Evolutionary conservation across 345 rosid species (phyloP).

Genomic region (Eucalyptus fibrosa): DNA sequence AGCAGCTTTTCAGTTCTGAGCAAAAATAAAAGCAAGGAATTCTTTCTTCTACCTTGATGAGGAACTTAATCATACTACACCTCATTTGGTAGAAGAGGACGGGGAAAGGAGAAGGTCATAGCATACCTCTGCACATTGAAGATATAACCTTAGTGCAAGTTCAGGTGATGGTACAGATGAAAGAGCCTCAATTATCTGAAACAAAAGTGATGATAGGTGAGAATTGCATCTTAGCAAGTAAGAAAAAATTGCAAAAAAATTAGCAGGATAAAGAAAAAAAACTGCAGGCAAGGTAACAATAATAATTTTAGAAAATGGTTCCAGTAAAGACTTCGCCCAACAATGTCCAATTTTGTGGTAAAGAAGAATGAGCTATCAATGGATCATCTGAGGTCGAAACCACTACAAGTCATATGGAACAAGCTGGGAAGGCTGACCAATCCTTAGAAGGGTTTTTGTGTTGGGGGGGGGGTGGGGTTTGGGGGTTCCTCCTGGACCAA

Average conservation of each 20-base stretch:
- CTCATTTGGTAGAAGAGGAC: not conserved
- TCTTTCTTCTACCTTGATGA: not conserved
- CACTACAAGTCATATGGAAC: not conserved
- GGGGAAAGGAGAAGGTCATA: not conserved
- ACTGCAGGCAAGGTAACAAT: not conserved
- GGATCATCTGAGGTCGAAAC: not conserved
- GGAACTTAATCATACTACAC: not conserved
- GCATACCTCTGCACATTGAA: constrained; percentile 87
- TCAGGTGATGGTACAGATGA: constrained; percentile 68
- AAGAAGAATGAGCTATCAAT: not conserved
- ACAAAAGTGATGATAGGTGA: not conserved
- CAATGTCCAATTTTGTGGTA: not conserved
- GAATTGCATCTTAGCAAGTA: not conserved
- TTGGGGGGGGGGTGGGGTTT: rapidly evolving
- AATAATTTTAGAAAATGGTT: not conserved
- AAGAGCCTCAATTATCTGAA: constrained; percentile 64
- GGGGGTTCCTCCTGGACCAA: too few relatives aligned
- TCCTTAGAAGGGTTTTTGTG: not conserved
- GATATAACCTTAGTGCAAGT: constrained; percentile 65
- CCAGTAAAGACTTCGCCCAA: not conserved
- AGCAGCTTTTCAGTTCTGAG: not conserved
- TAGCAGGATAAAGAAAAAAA: not conserved
- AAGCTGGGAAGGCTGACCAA: not conserved
- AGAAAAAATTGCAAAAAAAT: not conserved
- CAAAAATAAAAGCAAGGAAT: not conserved